Conservation (phyloP, 305 asterid genomes). For the Solanum aculeatissimum region DNA sequence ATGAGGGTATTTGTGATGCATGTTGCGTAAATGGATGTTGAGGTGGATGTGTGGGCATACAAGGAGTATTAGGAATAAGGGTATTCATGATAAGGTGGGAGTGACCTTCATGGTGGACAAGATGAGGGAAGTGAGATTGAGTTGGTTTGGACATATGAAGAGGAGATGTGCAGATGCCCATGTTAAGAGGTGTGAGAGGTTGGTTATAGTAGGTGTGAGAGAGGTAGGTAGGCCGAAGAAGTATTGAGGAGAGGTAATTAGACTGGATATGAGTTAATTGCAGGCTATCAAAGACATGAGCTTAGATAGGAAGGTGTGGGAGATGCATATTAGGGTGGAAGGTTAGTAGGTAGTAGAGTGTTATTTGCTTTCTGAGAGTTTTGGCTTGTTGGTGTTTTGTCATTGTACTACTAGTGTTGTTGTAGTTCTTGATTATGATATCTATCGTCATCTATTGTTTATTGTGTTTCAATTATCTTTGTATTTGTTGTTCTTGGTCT, state of each 20-base stretch:
- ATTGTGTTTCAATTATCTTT: background rate
- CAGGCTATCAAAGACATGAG: background rate
- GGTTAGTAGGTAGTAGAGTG: background rate
- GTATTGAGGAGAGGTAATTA: background rate
- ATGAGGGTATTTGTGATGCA: background rate
- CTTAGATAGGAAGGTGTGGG: background rate
- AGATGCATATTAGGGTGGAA: background rate
- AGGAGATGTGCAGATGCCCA: background rate
- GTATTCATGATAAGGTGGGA: background rate
- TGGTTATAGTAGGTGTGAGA: background rate
- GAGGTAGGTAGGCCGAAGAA: background rate
- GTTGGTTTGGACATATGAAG: background rate
- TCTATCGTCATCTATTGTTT: background rate
- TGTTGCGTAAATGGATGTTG: background rate
- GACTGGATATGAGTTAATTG: background rate
- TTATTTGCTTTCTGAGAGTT: background rate
- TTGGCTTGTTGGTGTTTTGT: background rate
- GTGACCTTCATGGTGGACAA: background rate
- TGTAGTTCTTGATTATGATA: background rate
- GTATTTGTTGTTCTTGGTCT: background rate
- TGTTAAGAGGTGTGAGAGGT: background rate
- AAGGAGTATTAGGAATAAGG: background rate
- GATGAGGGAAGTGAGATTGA: background rate
- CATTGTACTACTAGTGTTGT: background rate
- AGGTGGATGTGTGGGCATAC: background rate